phyloP scores from a whole-genome alignment of 768 basidiomycete genomes.

The Pleurotus platypus region DNA sequence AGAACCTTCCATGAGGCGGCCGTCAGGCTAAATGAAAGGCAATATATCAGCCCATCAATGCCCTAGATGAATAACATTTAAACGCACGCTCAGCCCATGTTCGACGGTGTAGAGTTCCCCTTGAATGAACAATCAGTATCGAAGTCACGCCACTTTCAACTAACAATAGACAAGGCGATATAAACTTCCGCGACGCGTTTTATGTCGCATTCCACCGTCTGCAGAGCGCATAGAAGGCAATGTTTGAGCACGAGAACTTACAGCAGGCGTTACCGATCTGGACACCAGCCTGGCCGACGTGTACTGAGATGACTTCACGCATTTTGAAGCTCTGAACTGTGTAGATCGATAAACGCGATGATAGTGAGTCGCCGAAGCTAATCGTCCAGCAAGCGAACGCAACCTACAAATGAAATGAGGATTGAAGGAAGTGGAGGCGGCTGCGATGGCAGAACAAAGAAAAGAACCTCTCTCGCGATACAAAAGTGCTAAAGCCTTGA shows the following conservation, averaged over 20 bases:
- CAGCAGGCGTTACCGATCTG: slow-evolving; percentile 99
- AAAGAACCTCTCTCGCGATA: slow-evolving; percentile 40
- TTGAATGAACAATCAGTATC: slow-evolving; percentile 35
- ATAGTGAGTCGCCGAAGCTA: slow-evolving; percentile 16
- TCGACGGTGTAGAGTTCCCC: slow-evolving; percentile 99
- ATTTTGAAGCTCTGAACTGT: slow-evolving; percentile 35
- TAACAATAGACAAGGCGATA: slow-evolving; percentile 16
- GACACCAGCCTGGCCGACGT: slow-evolving; percentile 98
- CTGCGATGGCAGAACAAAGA: slow-evolving; percentile 43
- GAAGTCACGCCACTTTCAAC: slow-evolving; percentile 21
- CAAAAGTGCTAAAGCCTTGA: slow-evolving; percentile 4
- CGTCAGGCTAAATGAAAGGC: slow-evolving; percentile 72
- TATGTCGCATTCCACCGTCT: slow-evolving; percentile 15
- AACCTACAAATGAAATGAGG: slow-evolving; percentile 21
- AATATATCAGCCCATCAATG: slow-evolving; percentile 15
- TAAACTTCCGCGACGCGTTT: slow-evolving; percentile 28
- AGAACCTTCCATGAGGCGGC: slow-evolving; percentile 79
- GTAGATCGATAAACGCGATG: slow-evolving; percentile 16
- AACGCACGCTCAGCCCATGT: slow-evolving; percentile 91
- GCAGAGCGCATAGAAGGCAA: slow-evolving; percentile 9
- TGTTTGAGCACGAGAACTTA: slow-evolving; percentile 44
- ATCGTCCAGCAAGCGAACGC: slow-evolving; percentile 15
- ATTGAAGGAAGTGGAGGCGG: slow-evolving; percentile 27
- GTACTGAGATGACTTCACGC: slow-evolving; percentile 97
- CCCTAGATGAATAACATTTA: slow-evolving; percentile 7